Evolutionary conservation across 345 rosid species (phyloP).

Genomic region (Pugionium cornutum): DNA sequence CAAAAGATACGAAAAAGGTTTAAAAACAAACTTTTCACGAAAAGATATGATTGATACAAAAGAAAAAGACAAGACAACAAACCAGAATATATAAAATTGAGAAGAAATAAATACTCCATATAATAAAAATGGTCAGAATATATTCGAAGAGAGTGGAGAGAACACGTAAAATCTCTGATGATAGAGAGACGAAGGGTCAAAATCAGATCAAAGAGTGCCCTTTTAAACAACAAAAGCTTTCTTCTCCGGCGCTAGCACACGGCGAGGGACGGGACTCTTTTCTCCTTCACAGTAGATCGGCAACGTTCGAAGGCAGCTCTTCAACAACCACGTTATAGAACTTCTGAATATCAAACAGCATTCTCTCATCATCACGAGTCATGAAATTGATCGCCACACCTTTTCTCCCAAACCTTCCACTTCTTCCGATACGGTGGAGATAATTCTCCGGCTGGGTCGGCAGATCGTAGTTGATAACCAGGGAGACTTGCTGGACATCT

Average conservation of each 20-base stretch:
- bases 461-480: conserved; percentile 68
- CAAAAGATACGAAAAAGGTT: too few species aligned
- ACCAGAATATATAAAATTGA: too few species aligned
- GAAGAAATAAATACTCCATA: conserved; percentile 33
- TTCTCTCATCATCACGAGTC: conserved; percentile 57
- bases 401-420: conserved; percentile 81
- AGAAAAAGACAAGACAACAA: too few species aligned
- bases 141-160: too few species aligned
- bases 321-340: conserved; percentile 59
- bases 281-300: conserved; percentile 53
- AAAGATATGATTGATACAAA: too few species aligned
- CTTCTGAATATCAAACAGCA: conserved; percentile 66
- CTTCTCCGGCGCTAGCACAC: conserved; percentile 34
- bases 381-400: conserved; percentile 72
- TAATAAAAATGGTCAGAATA: conserved; percentile 27
- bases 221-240: conserved; percentile 36
- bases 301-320: conserved; percentile 62
- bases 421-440: conserved; percentile 70
- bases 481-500: conserved; percentile 74
- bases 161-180: too few species aligned
- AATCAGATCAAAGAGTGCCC: conserved; percentile 44
- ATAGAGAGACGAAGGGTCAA: conserved; percentile 5
- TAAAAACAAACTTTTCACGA: too few species aligned
- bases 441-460: conserved; percentile 78
- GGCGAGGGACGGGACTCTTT: too few species aligned